Evolutionary conservation across 148 eudicot species (phyloP), one percentile per base, ranked within the genome.

Genomic region (Chenopodium formosanum): DNA sequence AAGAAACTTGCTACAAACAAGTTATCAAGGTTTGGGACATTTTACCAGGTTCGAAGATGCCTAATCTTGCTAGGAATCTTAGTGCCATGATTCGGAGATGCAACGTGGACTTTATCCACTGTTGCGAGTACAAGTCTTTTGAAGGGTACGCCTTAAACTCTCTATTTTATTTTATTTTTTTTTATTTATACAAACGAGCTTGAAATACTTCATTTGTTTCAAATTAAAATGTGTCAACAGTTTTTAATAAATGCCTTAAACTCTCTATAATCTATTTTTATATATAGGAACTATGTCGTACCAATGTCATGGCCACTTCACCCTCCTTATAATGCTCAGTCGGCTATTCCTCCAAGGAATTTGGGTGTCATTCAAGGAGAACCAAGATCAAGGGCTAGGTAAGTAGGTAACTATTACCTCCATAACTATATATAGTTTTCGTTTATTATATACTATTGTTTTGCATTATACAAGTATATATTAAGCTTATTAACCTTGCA

Each of bases 21-120:
- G 89, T 84, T 64, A 70, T 90, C 29, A 86, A 78, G 78, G 64
- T 86, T 44, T 86, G 86, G 89, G 86, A 87, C 68, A 22, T 90
- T n/a, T 22, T 82, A 67, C 84, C 86, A 2, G 27, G 4, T n/a
- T 52, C 83, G 2, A 74, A 79, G 78, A 70, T 86, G 4, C 80
- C 79, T 1, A 22, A 81, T 37, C 78, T 87, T 37, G 84, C 82
- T 1, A 81, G 47, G 58, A 25, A 40, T 58, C 83, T 88, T 9
- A 80, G 81, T 56, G 8, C 16, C 25, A 1, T 82, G 56, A 84
- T 85, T 73, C 86, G 74, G 77, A 79, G 82, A 11, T 84, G 83
- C 72, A 86, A 85, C 0, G 65, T 47, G 37, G 66, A 82, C n/a
- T 46, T 46, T 23, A 73, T 88, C 69, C 73, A 84, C 34, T 82